Base-by-base conservation (phyloP, 176 grass and related monocot species). In the Otatea glauca region DNA sequence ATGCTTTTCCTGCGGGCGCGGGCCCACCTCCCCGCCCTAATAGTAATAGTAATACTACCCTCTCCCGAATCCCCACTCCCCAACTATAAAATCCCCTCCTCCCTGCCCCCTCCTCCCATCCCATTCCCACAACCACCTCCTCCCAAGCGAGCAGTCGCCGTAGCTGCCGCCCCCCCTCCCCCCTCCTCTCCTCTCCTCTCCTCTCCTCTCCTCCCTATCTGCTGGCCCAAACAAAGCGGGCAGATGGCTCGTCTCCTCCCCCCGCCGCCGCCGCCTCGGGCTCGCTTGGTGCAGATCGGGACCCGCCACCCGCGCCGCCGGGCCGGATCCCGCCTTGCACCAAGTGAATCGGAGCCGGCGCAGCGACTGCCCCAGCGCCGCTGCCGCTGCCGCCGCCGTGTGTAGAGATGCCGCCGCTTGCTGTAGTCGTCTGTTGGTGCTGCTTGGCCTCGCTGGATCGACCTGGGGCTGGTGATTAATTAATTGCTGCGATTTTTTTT, bases 231-330 rank as follows among this genome's bases (percentile, higher is more conserved):
- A 8, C 2, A 13, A 32, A 2, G 35, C 66, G 9, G 6, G 34
- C 12, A 17, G 37, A 47, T 35, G 44, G 14, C 18, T 16, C 47
- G 1, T 11, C 6, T 7, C 13, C 34, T 9, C 7, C 4, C 7
- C 4, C 7, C 44, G 81, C 91, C 86, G 89, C 90, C 78, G 82
- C 96, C 91, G 91, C 81, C 93, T 99, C 96, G 80, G 88, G 81
- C 89, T 99, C 96, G 96, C 96, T 99, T 99, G 96, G 96, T 99
- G 96, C 96, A 99, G 96, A 94, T 99, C 96, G 96, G 96, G 96
- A 99, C 91, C 96, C 79, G 83, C 53, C 71, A 53, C 70, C 72
- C 82, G 87, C 74, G 72, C 66, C 55, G 55, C 23, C 71, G 85
- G 82, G 86, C 69, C 63, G 89, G 93, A 95, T 99, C 96, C 96